Evolutionary conservation across 495 filamentous ascomycete species (phyloP).

Genomic region (Hyphodiscus hymeniophilus): DNA sequence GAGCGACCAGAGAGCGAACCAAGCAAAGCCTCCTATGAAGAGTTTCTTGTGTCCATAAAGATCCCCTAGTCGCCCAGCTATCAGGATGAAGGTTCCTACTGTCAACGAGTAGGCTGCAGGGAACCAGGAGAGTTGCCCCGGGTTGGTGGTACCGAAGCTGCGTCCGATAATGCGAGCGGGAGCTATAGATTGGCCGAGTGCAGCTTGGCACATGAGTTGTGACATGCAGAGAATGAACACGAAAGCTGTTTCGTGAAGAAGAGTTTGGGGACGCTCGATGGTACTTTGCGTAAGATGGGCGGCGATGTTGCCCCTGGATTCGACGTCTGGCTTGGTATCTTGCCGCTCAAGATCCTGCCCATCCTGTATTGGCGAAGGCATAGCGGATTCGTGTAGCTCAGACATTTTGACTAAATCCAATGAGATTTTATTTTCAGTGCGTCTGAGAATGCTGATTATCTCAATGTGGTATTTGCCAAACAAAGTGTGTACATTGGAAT

Average conservation of each 20-base stretch:
- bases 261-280: not conserved
- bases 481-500: no score
- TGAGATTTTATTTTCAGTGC: no score
- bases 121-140: conserved; percentile 39
- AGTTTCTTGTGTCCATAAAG: conserved; percentile 54
- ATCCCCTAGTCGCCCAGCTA: conserved; percentile 57
- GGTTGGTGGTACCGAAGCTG: conserved; percentile 33
- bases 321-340: not conserved
- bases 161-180: conserved; percentile 36
- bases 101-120: conserved; percentile 45
- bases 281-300: not conserved
- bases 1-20: conserved; percentile 54
- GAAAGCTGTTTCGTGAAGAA: conserved; percentile 11
- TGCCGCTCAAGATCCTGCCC: not conserved
- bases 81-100: conserved; percentile 57
- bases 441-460: no score
- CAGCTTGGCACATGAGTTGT: conserved; percentile 30
- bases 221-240: conserved; percentile 14
- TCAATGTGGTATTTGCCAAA: no score
- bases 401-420: no score
- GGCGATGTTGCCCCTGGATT: not conserved
- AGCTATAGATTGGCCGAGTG: conserved; percentile 31
- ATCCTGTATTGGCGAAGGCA: not conserved
- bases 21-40: conserved; percentile 52
- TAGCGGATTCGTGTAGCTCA: no score